phyloP scores from a whole-genome alignment of 2,329 filamentous ascomycete genomes.

The Pseudogymnoascus pannorum region DNA sequence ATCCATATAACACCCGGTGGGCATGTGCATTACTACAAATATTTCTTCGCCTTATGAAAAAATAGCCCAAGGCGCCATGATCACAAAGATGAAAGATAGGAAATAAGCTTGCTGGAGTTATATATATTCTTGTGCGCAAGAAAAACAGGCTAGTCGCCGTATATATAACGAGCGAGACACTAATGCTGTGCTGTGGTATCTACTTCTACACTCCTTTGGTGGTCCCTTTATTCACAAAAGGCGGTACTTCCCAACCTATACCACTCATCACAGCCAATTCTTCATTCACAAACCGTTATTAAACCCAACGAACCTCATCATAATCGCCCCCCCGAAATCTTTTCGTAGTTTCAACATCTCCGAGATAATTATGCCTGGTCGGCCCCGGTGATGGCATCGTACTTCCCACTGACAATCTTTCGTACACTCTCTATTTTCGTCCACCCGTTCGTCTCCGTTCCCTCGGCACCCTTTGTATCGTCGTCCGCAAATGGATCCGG shows the following conservation, averaged over 20 bases:
- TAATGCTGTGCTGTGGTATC: constrained; percentile 1
- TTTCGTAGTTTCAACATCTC: neutral
- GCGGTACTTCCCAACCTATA: neutral
- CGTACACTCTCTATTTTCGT: constrained; percentile 55
- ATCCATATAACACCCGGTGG: neutral
- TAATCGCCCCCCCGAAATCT: neutral
- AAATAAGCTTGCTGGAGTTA: neutral
- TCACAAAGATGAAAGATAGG: neutral
- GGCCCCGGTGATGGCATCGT: constrained; percentile 45
- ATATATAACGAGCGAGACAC: neutral
- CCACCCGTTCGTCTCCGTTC: constrained; percentile 44
- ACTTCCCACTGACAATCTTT: constrained; percentile 70
- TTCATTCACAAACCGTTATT: neutral
- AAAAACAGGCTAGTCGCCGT: neutral
- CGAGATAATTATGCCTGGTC: constrained; percentile 1
- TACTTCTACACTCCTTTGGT: constrained; percentile 2
- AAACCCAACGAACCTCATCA: neutral
- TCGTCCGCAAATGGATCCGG: constrained; percentile 64
- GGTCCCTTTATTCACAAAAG: neutral
- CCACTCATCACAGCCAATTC: neutral
- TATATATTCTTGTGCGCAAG: constrained; percentile 3
- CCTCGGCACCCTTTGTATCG: constrained; percentile 35
- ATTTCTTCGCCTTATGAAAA: too few species aligned
- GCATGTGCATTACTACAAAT: too few species aligned
- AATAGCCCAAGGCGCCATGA: too few species aligned